A percentile compares a stretch with the other conserved stretches of the same genome.
These are phyloP conservation scores for Diplodia intermedia DNA, from an alignment of 2,329 filamentous ascomycete genomes.

Conservation along the genomic window DNA sequence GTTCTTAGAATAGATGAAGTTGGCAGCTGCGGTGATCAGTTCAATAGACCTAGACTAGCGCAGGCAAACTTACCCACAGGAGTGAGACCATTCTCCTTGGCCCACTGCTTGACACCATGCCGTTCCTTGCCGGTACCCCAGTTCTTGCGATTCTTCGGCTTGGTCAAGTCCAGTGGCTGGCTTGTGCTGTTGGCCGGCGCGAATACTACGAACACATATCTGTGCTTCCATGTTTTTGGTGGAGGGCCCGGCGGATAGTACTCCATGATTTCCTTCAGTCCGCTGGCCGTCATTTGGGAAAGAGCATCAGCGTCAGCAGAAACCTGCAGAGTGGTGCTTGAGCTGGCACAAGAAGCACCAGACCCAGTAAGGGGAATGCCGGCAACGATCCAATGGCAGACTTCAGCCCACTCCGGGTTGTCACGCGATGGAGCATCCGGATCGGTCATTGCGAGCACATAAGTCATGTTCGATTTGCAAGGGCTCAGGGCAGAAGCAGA, in stretches of 20 bases:
- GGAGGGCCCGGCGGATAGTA: conserved; percentile 64
- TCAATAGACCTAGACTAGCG: not conserved
- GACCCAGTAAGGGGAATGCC: conserved; percentile 42
- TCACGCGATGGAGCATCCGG: conserved; percentile 64
- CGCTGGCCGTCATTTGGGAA: not conserved
- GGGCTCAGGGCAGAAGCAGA: conserved; percentile 33
- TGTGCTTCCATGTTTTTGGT: conserved; percentile 62
- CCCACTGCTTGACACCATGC: conserved; percentile 61
- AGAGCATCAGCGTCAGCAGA: not conserved
- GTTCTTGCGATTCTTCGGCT: conserved; percentile 59
- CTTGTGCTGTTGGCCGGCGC: conserved; percentile 54
- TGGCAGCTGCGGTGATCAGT: conserved; percentile 42
- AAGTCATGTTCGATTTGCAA: conserved; percentile 45
- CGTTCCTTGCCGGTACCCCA: conserved; percentile 61
- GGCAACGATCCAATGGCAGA: conserved; percentile 63
- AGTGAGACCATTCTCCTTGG: conserved; percentile 54
- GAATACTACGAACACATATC: conserved; percentile 64
- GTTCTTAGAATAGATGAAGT: conserved; percentile 57
- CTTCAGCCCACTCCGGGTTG: conserved; percentile 62
- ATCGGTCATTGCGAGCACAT: conserved; percentile 62
- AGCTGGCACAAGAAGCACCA: conserved; percentile 10
- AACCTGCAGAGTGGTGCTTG: not conserved
- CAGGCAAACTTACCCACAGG: conserved; percentile 50
- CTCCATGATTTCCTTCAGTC: conserved; percentile 51
- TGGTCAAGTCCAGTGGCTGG: conserved; percentile 51